Evolutionary conservation across 805 yeast species (phyloP).

Genomic region (fission yeast (Schizosaccharomyces pombe)): DNA sequence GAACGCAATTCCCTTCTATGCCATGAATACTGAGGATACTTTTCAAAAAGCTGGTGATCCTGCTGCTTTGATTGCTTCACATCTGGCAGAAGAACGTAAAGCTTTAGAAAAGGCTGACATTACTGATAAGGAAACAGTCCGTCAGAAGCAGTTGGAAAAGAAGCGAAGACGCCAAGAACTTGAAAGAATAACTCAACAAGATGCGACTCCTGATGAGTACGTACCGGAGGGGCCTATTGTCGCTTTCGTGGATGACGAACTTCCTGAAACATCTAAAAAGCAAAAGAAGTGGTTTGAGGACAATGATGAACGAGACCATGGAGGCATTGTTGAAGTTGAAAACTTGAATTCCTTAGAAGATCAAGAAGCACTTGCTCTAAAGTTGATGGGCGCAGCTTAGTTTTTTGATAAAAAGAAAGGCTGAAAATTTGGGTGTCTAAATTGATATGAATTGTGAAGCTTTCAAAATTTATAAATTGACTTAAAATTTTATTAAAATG

Average conservation of each 20-base stretch:
- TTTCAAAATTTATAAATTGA: no score
- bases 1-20: constrained; percentile 70
- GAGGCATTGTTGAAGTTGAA: constrained; percentile 42
- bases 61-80: constrained; percentile 38
- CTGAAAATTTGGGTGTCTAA: no score
- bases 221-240: not conserved
- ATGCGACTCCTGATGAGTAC: not conserved
- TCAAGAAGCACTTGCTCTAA: constrained; percentile 62
- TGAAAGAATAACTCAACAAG: constrained; percentile 26
- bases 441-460: no score
- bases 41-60: constrained; percentile 54
- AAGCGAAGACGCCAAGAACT: constrained; percentile 68
- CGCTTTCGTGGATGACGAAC: not conserved
- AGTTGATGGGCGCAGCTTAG: constrained; percentile 14
- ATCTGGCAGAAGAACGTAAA: constrained; percentile 39
- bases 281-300: constrained; percentile 10
- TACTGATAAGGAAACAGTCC: constrained; percentile 56
- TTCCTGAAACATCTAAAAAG: constrained; percentile 6
- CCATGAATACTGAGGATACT: constrained; percentile 71
- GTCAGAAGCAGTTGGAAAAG: constrained; percentile 61
- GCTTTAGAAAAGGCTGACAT: constrained; percentile 50
- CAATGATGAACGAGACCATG: constrained; percentile 11
- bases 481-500: no score
- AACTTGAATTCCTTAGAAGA: constrained; percentile 84
- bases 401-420: not conserved